Base-by-base conservation (phyloP, 306 rosid genomes). In the Adenanthera pavonina region DNA sequence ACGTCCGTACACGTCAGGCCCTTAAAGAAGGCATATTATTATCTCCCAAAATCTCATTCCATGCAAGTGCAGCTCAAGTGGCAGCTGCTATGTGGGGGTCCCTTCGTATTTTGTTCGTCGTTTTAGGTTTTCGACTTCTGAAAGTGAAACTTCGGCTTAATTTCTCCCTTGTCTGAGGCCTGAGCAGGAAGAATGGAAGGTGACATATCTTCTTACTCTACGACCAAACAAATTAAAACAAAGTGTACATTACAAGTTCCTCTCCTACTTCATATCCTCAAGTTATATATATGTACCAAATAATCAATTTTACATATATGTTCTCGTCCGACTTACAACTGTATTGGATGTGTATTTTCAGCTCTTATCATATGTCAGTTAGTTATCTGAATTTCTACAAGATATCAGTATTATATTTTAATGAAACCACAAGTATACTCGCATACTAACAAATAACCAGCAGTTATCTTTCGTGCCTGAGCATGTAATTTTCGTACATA, bases 231-330 rank as follows among this genome's bases (percentile, higher is more conserved):
- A 20, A n/a, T 5, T 0, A 67, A 69, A 5, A 3, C 30, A 1
- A 85, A 71, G 68, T 83, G 85, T 86, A 76, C 69, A 80, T 80
- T 80, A 41, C 5, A 15, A 7, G 46, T 65, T 33, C 8, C 9
- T 65, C 9, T 65, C 20, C 20, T 36, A 7, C 12, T 19, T 44
- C 35, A 20, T 3, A 10, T 30, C 16, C 54, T 2, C 1, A 20
- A 19, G 5, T 60, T 4, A 25, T 59, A 13, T 4, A 25, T 59
- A 13, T 69, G 54, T 69, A 44, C 56, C 74, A 44, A 20, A 69
- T 44, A 20, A 46, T 19, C 17, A 69, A 9, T 8, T 41, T 60
- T 30, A 30, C 17, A 17, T 66, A 13, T 34, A 62, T 62, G 4
- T 62, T 62, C n/a, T 62, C 43, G 1, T 36, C 46, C 15, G 14